Base-by-base conservation (phyloP, 306 rosid species). In the Albizia julibrissin region DNA sequence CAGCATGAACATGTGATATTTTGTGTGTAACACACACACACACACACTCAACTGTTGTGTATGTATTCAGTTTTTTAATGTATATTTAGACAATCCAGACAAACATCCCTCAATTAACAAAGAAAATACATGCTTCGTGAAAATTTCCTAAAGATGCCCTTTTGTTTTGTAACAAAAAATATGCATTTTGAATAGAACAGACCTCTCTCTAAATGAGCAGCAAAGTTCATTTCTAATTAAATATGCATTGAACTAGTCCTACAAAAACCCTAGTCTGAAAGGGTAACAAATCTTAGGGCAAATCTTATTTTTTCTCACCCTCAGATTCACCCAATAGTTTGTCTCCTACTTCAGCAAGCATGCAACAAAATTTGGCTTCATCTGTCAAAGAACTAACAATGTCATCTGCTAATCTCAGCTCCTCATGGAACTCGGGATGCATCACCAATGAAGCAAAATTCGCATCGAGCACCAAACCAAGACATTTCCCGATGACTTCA, bases 351-450 rank as follows among this genome's bases (percentile, higher is more conserved):
- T 43, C 86, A 59, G 90, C 85, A 80, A 92, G 79, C 72, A 73
- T 69, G 79, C 90, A 85, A 73, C 91, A 89, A 44, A 76, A 18
- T 84, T 87, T 93, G 43, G 95, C 87, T 83, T 95, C 95, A 50
- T 80, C 74, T 77, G 96, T 82, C 72, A 92, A 87, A 82, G 90
- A 87, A 66, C 76, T 72, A 72, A 91, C 93, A 79, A 83, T 14
- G 67, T 33, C 86, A 74, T 78, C 92, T 69, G 92, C 79, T 6
- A 78, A 83, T 70, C 88, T 88, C 81, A 93, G 83, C 91, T 93
- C 97, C 75, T 87, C 87, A 2, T 91, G 96, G 88, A 91, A 91
- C 79, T 87, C 89, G 18, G 90, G 85, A 86, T 90, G 92, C 83
- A 95, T 85, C 42, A 92, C 93, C 87, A 95, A 68, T 5, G 92